These are phyloP conservation scores for Phytophthora tentaculata DNA, from an alignment of 352 stramenopile species.

Conservation along the genomic window DNA sequence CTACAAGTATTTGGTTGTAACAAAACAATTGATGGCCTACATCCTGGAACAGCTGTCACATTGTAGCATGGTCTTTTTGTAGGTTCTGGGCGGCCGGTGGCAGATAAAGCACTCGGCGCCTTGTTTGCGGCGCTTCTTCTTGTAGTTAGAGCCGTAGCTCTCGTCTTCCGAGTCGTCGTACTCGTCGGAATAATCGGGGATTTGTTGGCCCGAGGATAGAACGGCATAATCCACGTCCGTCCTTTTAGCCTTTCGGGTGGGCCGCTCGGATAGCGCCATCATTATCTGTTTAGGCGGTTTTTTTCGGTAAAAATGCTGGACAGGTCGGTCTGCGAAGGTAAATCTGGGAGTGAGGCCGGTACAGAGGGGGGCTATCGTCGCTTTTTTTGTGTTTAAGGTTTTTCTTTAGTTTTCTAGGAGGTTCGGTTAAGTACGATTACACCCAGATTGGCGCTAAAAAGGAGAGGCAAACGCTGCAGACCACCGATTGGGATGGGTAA, in stretches of 20 bases:
- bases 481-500: constrained; percentile 40
- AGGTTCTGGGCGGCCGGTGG: constrained; percentile 35
- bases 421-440: constrained; percentile 38
- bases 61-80: constrained; percentile 62
- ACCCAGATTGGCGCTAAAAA: constrained; percentile 10
- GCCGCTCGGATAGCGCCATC: constrained; percentile 43
- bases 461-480: constrained; percentile 23
- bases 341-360: constrained; percentile 41
- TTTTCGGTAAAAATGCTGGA: constrained; percentile 10
- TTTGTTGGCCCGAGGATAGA: constrained; percentile 76
- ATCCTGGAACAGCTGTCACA: constrained; percentile 78
- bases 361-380: constrained; percentile 28
- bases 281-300: constrained; percentile 15
- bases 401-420: constrained; percentile 33
- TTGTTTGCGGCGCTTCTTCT: constrained; percentile 47
- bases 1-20: constrained; percentile 2
- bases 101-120: constrained; percentile 70
- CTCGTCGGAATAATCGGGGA: constrained; percentile 82
- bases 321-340: constrained; percentile 15
- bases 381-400: constrained; percentile 32
- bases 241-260: constrained; percentile 73
- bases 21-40: constrained; percentile 31
- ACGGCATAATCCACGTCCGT: constrained; percentile 82
- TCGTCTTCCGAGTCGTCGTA: constrained; percentile 68
- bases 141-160: constrained; percentile 42